A percentile compares a stretch with the other conserved stretches of the same genome.
phyloP scores from a whole-genome alignment of 306 rosid genomes.

The Vigna hirtella region DNA sequence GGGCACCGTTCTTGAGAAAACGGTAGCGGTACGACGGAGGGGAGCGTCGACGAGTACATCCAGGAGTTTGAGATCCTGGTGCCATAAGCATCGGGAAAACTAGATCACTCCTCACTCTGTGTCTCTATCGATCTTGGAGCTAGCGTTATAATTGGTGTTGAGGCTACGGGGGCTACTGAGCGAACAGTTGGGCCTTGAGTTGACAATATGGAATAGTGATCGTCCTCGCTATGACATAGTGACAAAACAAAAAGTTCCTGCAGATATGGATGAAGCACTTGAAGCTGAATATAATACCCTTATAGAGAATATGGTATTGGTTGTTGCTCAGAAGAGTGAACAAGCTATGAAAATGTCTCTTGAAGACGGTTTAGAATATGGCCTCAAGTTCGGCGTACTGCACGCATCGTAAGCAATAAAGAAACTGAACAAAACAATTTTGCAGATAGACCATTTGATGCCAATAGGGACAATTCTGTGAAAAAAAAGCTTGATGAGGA shows the following conservation, averaged over 20 bases:
- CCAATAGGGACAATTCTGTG: constrained; percentile 42
- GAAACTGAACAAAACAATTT: constrained; percentile 53
- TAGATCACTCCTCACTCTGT: constrained; percentile 81
- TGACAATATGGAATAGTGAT: constrained; percentile 91
- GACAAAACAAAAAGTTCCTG: constrained; percentile 84
- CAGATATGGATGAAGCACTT: constrained; percentile 80
- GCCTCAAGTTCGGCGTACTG: constrained; percentile 77
- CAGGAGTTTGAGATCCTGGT: no score
- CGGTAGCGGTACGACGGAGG: no score
- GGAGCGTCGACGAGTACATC: no score
- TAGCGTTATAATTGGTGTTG: constrained; percentile 99
- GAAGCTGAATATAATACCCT: constrained; percentile 62
- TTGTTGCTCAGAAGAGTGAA: constrained; percentile 86
- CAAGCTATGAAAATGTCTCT: constrained; percentile 90
- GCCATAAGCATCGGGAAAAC: no score
- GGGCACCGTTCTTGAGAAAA: no score
- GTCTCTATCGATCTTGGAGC: constrained; percentile 99
- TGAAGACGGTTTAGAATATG: constrained; percentile 97
- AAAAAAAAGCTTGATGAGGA: constrained; percentile 51
- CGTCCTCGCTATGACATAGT: constrained; percentile 93
- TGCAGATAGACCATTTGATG: constrained; percentile 47
- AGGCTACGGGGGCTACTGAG: constrained; percentile 97
- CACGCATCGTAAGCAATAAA: constrained; percentile 54
- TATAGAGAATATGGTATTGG: constrained; percentile 91
- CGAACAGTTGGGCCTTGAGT: constrained; percentile 96